Conservation (phyloP, 495 filamentous ascomycete species). For the Melanomma pulvis-pyrius region DNA sequence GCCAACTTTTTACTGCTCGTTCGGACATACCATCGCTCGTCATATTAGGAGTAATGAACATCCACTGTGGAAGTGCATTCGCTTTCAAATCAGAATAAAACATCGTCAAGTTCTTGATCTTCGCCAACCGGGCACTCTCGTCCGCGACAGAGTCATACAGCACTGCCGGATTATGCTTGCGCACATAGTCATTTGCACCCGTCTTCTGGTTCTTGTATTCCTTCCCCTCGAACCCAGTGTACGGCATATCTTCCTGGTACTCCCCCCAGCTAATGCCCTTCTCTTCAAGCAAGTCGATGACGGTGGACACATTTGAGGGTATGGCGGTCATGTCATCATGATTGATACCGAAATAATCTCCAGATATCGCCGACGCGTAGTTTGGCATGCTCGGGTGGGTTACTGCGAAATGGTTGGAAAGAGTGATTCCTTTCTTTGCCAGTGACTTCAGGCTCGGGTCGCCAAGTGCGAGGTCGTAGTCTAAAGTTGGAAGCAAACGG, state of each 20-base stretch:
- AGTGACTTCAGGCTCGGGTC: slow-evolving; percentile 44
- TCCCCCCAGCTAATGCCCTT: slow-evolving; percentile 43
- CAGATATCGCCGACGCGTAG: slow-evolving; percentile 39
- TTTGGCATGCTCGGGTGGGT: slow-evolving; percentile 56
- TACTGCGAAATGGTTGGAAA: slow-evolving; percentile 52
- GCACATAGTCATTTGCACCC: slow-evolving; percentile 44
- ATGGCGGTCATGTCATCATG: slow-evolving; percentile 44
- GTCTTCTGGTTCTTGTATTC: slow-evolving; percentile 45
- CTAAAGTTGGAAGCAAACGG: too few species aligned
- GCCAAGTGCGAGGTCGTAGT: slow-evolving; percentile 31
- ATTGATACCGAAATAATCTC: slow-evolving; percentile 46
- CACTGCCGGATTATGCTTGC: slow-evolving; percentile 46
- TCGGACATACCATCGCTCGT: slow-evolving; percentile 34
- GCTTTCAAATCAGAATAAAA: slow-evolving; percentile 39
- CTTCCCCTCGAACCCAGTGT: slow-evolving; percentile 44
- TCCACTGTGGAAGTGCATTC: slow-evolving; percentile 42
- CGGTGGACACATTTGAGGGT: slow-evolving; percentile 41
- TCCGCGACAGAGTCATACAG: slow-evolving; percentile 41
- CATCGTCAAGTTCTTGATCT: slow-evolving; percentile 43
- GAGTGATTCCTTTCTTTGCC: slow-evolving; percentile 40
- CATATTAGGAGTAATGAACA: slow-evolving; percentile 47
- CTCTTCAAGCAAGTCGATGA: slow-evolving; percentile 44
- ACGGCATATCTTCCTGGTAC: slow-evolving; percentile 46
- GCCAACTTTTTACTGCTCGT: background rate
- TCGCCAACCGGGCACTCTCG: slow-evolving; percentile 33